phyloP scores from a whole-genome alignment of 768 basidiomycete species.

The Suillus sp. region DNA sequence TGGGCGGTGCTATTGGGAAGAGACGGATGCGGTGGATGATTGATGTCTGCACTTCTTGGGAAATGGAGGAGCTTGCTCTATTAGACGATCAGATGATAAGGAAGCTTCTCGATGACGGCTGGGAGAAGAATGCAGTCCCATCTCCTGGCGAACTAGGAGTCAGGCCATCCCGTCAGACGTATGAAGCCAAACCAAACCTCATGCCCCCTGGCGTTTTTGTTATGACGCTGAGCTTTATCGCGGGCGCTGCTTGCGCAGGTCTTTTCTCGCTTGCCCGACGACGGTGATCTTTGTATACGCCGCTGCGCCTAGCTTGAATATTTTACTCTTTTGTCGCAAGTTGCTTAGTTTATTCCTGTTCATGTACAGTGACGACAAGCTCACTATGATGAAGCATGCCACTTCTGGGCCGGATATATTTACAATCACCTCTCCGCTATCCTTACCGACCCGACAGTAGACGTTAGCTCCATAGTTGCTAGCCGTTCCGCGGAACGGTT shows the following conservation, averaged over 20 bases:
- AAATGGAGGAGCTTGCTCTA: constrained; percentile 73
- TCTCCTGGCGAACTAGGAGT: constrained; percentile 43
- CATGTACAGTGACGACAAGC: too few species aligned
- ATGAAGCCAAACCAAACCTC: neutral
- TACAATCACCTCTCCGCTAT: neutral
- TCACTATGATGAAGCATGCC: neutral
- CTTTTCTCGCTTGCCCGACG: constrained; percentile 34
- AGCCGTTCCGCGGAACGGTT: neutral
- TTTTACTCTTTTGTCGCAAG: neutral
- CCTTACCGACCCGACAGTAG: neutral
- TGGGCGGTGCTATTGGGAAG: constrained; percentile 75
- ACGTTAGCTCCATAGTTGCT: neutral
- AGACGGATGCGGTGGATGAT: constrained; percentile 94
- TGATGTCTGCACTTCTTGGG: constrained; percentile 82
- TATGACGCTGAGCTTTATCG: constrained; percentile 41
- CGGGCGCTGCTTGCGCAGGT: constrained; percentile 44
- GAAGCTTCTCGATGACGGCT: constrained; percentile 78
- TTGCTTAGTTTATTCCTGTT: constrained; percentile 1
- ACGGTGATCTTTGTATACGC: constrained; percentile 25
- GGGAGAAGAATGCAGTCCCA: constrained; percentile 66
- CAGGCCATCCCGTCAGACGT: neutral
- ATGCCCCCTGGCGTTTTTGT: constrained; percentile 19
- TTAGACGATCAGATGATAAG: constrained; percentile 69
- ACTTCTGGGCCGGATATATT: neutral
- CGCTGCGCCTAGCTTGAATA: neutral